Base-by-base conservation (phyloP, 345 rosid species). In the Eucalyptus marginata region DNA sequence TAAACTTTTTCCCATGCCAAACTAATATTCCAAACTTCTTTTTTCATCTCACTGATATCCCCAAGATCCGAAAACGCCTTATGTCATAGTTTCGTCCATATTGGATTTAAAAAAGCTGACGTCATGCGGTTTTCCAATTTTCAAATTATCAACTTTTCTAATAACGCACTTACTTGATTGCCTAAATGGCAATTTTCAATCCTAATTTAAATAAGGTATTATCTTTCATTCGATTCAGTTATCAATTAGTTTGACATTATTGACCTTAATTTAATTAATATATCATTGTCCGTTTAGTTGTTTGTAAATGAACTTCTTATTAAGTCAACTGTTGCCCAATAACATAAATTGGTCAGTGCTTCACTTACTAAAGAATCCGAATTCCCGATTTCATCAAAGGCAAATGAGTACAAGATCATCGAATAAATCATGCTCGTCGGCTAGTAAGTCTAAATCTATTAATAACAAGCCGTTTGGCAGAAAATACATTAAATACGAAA, bases 11-110 rank as follows among this genome's bases (percentile, higher is more conserved):
- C 3, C 16, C 3, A 3, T 14, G 36, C 76, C 5, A 14, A 16
- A 7, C 36, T 1, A n/a, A 64, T 64, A n/a, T 64, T 16, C 76
- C 40, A n/a, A 64, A 64, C 40, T 64, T 64, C 20, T 64, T n/a
- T 64, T n/a, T 64, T 29, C 76, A 7, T 29, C 40, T 64, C 2
- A 4, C 2, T 4, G 36, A 64, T n/a, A n/a, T 13, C 10, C 36
- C 40, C 1, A 29, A 13, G 76, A 15, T 20, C 3, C 1, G 10
- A 15, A 0, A n/a, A 64, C 0, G 20, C 40, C 76, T 64, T 2
- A 4, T 14, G 40, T 64, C 10, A n/a, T 33, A 64, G 5, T 15
- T n/a, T 64, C 5, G 5, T 64, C 18, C 40, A n/a, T 64, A n/a
- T n/a, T 64, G 20, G 40, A 8, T n/a, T 64, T 14, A 7, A 1